Percentiles rank a stretch among this genome's conserved stretches.
These are phyloP conservation scores for Monilinia laxa DNA, from an alignment of 2,329 filamentous ascomycete genomes.

Conservation along the genomic window DNA sequence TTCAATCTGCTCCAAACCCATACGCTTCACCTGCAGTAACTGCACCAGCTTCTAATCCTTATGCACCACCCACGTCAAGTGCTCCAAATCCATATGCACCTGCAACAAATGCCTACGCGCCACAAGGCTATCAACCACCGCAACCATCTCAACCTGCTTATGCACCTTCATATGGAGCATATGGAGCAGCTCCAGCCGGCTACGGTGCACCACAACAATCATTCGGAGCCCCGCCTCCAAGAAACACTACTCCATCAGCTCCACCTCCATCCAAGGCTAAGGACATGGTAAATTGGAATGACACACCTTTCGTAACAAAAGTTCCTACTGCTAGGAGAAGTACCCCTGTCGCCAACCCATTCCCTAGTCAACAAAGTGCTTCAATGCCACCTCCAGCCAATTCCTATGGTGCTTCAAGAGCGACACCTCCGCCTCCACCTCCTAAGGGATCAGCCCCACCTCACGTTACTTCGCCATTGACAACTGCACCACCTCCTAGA, in stretches of 20 bases:
- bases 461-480: constrained; percentile 70
- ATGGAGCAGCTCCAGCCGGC: constrained; percentile 36
- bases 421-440: constrained; percentile 72
- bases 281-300: constrained; percentile 86
- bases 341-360: constrained; percentile 63
- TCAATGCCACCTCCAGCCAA: constrained; percentile 58
- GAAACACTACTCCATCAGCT: constrained; percentile 65
- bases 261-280: constrained; percentile 68
- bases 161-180: constrained; percentile 36
- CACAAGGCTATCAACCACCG: constrained; percentile 44
- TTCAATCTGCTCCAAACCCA: constrained; percentile 41
- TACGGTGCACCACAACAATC: constrained; percentile 41
- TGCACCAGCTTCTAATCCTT: constrained; percentile 46
- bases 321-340: constrained; percentile 65
- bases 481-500: constrained; percentile 48
- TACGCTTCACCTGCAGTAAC: constrained; percentile 46
- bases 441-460: constrained; percentile 74
- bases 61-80: constrained; percentile 44
- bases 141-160: constrained; percentile 41
- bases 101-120: constrained; percentile 42
- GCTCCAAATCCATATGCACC: constrained; percentile 52
- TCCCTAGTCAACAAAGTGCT: constrained; percentile 61
- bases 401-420: constrained; percentile 57
- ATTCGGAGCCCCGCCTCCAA: constrained; percentile 58
- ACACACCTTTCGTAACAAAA: constrained; percentile 83